Percentiles rank a stretch among this genome's conserved stretches.
phyloP scores from a whole-genome alignment of 78 protist genomes.

The Guillardia theta region DNA sequence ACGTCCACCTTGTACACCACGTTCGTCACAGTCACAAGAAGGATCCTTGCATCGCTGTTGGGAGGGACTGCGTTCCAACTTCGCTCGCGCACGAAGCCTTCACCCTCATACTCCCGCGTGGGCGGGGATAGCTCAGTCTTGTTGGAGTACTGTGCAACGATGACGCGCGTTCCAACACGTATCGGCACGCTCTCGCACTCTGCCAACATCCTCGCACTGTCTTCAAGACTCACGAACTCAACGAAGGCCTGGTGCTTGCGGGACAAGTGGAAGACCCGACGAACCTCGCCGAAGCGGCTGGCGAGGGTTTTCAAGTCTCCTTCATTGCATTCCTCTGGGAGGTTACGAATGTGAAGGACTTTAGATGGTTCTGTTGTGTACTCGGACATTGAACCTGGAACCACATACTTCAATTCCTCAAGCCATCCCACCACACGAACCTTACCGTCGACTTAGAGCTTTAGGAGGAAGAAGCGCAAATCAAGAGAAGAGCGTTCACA shows the following conservation, averaged over 20 bases:
- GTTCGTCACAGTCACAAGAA: slow-evolving; percentile 64
- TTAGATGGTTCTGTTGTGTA: slow-evolving; percentile 3
- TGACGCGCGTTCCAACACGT: neutral
- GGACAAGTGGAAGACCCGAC: neutral
- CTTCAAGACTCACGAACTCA: neutral
- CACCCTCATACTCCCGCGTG: neutral
- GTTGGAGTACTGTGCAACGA: slow-evolving; percentile 32
- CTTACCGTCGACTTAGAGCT: too few relatives aligned
- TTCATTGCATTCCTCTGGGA: neutral
- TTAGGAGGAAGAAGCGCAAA: neutral
- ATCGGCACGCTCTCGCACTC: neutral
- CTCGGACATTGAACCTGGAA: neutral
- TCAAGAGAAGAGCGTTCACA: neutral
- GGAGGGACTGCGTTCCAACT: neutral
- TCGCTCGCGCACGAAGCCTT: neutral
- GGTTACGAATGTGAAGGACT: slow-evolving; percentile 29
- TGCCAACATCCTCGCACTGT: neutral
- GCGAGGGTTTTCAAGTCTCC: neutral
- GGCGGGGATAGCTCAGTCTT: neutral
- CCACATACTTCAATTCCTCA: too few relatives aligned
- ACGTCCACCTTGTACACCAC: slow-evolving; percentile 70
- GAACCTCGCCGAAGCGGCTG: neutral
- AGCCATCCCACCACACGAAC: too few relatives aligned
- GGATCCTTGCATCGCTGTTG: slow-evolving; percentile 33
- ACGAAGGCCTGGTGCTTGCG: neutral